Percentiles rank a stretch among this genome's conserved stretches.
Conservation (phyloP, 1,284 basidiomycete genomes). For the Cryptococcus sp. region DNA sequence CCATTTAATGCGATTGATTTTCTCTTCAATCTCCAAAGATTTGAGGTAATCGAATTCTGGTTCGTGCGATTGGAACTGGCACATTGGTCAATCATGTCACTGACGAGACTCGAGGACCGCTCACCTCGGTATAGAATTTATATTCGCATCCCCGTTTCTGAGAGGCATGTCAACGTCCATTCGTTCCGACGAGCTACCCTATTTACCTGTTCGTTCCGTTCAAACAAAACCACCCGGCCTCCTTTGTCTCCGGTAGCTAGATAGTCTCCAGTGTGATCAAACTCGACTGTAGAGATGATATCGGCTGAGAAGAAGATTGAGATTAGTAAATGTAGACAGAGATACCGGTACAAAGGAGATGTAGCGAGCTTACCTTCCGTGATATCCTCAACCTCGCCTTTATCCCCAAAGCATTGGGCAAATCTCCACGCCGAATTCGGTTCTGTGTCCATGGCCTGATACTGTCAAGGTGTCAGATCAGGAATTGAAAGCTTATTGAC, state of each 20-base stretch:
- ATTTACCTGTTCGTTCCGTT: slow-evolving; percentile 93
- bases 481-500: too few species aligned
- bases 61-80: slow-evolving; percentile 86
- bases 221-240: slow-evolving; percentile 96
- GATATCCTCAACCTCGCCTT: slow-evolving; percentile 98
- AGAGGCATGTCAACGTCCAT: background rate
- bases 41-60: slow-evolving; percentile 99
- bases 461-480: background rate
- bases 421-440: slow-evolving; percentile 85
- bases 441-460: slow-evolving; percentile 62
- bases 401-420: slow-evolving; percentile 99
- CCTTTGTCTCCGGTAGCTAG: slow-evolving; percentile 99
- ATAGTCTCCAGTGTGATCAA: slow-evolving; percentile 98
- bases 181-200: background rate
- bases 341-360: background rate
- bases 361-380: slow-evolving; percentile 71
- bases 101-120: slow-evolving; percentile 3
- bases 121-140: slow-evolving; percentile 94
- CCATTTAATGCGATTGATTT: slow-evolving; percentile 99
- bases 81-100: background rate
- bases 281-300: slow-evolving; percentile 99
- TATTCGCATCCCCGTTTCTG: slow-evolving; percentile 99
- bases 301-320: slow-evolving; percentile 61
- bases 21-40: slow-evolving; percentile 99
- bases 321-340: slow-evolving; percentile 14